Evolutionary conservation across 2,329 filamentous ascomycete species (phyloP).

Genomic region (Fusarium pilosicola): DNA sequence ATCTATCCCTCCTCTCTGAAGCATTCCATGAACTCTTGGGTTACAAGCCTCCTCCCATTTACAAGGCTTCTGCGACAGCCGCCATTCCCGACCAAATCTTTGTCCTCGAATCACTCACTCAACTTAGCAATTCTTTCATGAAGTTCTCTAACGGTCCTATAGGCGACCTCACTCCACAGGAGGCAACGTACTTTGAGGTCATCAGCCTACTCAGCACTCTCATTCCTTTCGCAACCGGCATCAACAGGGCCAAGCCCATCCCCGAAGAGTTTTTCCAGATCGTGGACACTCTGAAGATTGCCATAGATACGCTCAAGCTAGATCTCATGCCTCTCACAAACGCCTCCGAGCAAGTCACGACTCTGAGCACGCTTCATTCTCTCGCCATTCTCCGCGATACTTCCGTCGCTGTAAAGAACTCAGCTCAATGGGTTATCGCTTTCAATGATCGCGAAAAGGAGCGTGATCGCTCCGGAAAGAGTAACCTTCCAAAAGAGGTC

Average conservation of each 20-base stretch:
- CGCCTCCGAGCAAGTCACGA: slow-evolving; percentile 28
- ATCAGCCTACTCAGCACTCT: slow-evolving; percentile 54
- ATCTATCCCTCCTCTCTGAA: slow-evolving; percentile 61
- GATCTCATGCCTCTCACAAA: slow-evolving; percentile 23
- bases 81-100: slow-evolving; percentile 56
- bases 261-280: slow-evolving; percentile 44
- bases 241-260: slow-evolving; percentile 38
- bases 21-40: slow-evolving; percentile 61
- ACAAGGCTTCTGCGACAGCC: slow-evolving; percentile 57
- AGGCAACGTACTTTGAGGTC: slow-evolving; percentile 56
- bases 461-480: slow-evolving; percentile 52
- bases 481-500: slow-evolving; percentile 51
- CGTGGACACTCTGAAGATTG: slow-evolving; percentile 30
- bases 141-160: slow-evolving; percentile 49
- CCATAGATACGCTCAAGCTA: slow-evolving; percentile 27
- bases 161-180: slow-evolving; percentile 53
- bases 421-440: slow-evolving; percentile 48
- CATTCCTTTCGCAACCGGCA: slow-evolving; percentile 43
- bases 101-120: slow-evolving; percentile 54
- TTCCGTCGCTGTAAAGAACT: slow-evolving; percentile 47
- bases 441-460: slow-evolving; percentile 54
- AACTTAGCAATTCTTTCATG: slow-evolving; percentile 55
- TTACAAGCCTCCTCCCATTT: slow-evolving; percentile 60
- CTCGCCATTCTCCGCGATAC: slow-evolving; percentile 53
- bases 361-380: slow-evolving; percentile 50